Conservation (phyloP, 2,329 filamentous ascomycete genomes). For the Cryphonectria nitschkei region DNA sequence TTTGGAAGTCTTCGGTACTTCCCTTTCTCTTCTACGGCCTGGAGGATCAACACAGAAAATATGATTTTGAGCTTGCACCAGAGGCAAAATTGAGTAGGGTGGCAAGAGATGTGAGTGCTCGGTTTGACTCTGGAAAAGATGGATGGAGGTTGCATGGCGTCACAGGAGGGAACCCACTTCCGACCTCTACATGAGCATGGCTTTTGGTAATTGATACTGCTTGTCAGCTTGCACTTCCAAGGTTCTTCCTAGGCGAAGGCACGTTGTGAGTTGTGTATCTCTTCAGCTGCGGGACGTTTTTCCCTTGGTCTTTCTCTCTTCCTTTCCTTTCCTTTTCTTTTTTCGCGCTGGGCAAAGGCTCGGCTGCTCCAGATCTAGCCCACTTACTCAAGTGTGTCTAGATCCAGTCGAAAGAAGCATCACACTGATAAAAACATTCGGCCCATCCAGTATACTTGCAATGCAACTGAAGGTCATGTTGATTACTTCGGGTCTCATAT, state of each 20-base stretch:
- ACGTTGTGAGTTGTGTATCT: no score
- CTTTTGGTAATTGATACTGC: background rate
- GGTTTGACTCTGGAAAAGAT: background rate
- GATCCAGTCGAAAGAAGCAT: no score
- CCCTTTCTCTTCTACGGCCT: background rate
- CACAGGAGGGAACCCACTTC: background rate
- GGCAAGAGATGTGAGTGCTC: background rate
- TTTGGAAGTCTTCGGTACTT: constrained; percentile 3
- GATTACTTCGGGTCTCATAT: no score
- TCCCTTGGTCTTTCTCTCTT: no score
- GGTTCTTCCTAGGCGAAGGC: background rate
- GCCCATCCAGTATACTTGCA: no score
- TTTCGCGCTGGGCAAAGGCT: no score
- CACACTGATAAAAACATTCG: no score
- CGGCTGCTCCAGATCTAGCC: no score
- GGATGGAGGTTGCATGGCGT: constrained; percentile 1
- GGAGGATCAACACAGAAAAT: background rate
- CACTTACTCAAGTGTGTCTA: no score
- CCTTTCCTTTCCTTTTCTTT: no score
- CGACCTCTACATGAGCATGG: background rate
- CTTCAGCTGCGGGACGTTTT: no score
- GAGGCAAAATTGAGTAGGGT: background rate
- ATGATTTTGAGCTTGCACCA: background rate
- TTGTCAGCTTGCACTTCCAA: background rate
- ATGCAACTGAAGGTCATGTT: no score